Percentiles rank a stretch among this genome's conserved stretches.
These are phyloP conservation scores for Penicillium tannophilum DNA, from an alignment of 495 filamentous ascomycete genomes.

Conservation along the genomic window DNA sequence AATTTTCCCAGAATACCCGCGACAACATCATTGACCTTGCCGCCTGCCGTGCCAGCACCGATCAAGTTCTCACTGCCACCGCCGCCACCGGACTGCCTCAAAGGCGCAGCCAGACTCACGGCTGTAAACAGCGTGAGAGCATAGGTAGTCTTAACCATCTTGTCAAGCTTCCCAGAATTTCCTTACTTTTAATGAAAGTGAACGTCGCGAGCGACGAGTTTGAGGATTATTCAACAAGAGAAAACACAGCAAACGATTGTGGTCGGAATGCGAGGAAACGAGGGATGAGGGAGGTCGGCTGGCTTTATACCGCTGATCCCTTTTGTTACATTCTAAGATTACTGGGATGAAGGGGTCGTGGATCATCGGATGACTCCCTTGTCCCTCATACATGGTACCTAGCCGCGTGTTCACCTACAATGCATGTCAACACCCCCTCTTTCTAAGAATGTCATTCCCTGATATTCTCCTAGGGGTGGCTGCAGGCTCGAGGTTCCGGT, in stretches of 20 bases:
- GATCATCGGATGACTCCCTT: background rate
- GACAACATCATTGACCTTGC: constrained; percentile 15
- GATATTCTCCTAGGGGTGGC: constrained; percentile 7
- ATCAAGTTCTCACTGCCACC: constrained; percentile 22
- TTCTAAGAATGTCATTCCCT: constrained; percentile 16
- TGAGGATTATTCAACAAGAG: constrained; percentile 3
- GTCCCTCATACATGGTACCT: background rate
- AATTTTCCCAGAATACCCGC: constrained; percentile 9
- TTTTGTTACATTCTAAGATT: constrained; percentile 25
- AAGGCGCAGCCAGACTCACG: constrained; percentile 27
- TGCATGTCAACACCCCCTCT: constrained; percentile 13
- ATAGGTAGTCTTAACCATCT: constrained; percentile 32
- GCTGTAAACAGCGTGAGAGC: constrained; percentile 30
- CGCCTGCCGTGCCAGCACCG: constrained; percentile 21
- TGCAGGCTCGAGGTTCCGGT: constrained; percentile 9
- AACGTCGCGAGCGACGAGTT: constrained; percentile 27
- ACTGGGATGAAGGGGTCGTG: constrained; percentile 25
- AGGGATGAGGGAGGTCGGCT: constrained; percentile 10
- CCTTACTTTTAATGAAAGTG: constrained; percentile 17
- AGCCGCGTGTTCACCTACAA: constrained; percentile 4
- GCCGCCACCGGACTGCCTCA: constrained; percentile 13
- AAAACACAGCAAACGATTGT: constrained; percentile 17
- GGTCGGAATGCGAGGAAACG: constrained; percentile 23
- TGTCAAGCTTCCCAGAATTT: constrained; percentile 9
- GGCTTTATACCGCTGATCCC: constrained; percentile 19